phyloP scores from a whole-genome alignment of 306 rosid genomes.

The Cyclanthera cordifolia region DNA sequence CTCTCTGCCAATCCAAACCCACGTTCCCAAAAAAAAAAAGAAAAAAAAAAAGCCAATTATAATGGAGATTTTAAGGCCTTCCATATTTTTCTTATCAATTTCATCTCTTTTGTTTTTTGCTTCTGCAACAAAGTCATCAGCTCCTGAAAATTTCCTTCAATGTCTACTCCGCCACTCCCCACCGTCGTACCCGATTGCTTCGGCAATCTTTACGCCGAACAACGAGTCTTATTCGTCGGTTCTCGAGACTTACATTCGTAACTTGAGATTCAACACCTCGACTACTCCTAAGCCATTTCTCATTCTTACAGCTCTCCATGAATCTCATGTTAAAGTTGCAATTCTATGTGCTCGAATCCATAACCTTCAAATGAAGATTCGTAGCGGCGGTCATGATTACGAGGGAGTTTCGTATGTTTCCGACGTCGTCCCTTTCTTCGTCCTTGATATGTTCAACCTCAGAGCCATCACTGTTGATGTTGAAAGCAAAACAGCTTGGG shows the following conservation, averaged over 20 bases:
- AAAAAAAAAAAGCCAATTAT: not conserved
- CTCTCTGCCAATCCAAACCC: not conserved
- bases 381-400: constrained; percentile 54
- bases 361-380: constrained; percentile 32
- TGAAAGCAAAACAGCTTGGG: constrained; percentile 23
- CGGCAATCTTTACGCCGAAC: constrained; percentile 26
- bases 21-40: not conserved
- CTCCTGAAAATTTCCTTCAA: not conserved
- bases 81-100: not conserved
- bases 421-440: constrained; percentile 26
- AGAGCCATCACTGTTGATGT: constrained; percentile 28
- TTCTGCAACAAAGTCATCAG: not conserved
- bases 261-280: constrained; percentile 50
- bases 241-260: constrained; percentile 37
- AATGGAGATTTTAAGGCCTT: not conserved
- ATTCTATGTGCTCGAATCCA: constrained; percentile 30
- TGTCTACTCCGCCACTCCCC: constrained; percentile 2
- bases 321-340: constrained; percentile 33
- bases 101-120: not conserved
- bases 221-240: constrained; percentile 33
- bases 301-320: constrained; percentile 33
- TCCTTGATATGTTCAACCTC: constrained; percentile 48
- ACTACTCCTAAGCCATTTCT: constrained; percentile 36
- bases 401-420: constrained; percentile 42
- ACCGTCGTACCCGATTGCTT: constrained; percentile 15